Percentiles rank a stretch among this genome's conserved stretches.
These are phyloP conservation scores for Talaromyces nanjingensis DNA, from an alignment of 495 filamentous ascomycete genomes.

Conservation along the genomic window DNA sequence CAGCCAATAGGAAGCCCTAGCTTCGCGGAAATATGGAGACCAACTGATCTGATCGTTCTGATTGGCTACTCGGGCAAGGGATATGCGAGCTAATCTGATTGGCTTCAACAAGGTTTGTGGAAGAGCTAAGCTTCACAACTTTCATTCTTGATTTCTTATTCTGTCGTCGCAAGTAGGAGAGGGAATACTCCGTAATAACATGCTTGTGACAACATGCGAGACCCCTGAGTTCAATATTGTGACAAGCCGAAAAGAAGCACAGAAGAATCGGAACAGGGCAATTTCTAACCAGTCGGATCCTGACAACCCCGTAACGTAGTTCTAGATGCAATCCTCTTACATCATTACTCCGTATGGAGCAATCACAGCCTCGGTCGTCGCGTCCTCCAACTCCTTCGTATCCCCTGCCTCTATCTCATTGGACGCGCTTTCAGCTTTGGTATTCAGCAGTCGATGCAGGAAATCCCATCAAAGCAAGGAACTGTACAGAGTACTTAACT, in stretches of 20 bases:
- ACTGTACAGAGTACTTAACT: neutral
- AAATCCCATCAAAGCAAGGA: neutral
- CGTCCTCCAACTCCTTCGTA: neutral
- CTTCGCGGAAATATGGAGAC: neutral
- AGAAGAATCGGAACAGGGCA: neutral
- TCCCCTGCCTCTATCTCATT: neutral
- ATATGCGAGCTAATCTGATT: neutral
- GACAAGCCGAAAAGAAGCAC: neutral
- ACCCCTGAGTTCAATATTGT: neutral
- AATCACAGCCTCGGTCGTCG: neutral
- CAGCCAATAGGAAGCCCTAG: neutral
- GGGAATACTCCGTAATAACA: too few species aligned
- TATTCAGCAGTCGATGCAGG: neutral
- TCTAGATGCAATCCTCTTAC: neutral
- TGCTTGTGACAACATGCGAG: neutral
- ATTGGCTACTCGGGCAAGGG: neutral
- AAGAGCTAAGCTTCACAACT: neutral
- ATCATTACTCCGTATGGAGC: neutral
- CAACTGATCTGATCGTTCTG: neutral
- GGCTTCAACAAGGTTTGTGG: neutral
- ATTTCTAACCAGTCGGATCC: neutral
- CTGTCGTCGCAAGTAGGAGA: neutral
- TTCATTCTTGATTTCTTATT: neutral
- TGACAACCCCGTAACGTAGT: neutral
- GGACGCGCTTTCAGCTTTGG: neutral